Evolutionary conservation across 176 grass and related monocot genomes (phyloP).

Genomic region (Phragmites australis): DNA sequence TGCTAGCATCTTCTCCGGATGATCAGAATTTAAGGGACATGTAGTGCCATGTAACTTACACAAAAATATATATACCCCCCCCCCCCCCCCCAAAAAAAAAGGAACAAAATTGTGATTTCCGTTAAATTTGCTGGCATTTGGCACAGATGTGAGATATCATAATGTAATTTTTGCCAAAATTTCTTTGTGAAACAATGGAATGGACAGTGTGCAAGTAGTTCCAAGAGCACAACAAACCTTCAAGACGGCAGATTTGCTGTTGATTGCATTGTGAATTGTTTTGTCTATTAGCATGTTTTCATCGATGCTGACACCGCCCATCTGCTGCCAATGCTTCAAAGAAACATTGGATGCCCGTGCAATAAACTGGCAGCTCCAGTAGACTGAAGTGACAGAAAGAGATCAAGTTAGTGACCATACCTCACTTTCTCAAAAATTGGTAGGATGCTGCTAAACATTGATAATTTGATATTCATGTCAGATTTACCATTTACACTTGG

Average conservation of each 20-base stretch:
- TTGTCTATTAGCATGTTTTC: slow-evolving; percentile 91
- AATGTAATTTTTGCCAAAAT: not conserved
- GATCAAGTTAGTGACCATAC: not conserved
- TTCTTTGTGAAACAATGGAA: not conserved
- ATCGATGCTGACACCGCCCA: slow-evolving; percentile 82
- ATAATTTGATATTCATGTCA: not conserved
- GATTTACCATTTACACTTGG: slow-evolving; percentile 83
- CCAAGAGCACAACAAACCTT: slow-evolving; percentile 57
- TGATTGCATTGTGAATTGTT: slow-evolving; percentile 76
- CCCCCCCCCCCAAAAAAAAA: not conserved
- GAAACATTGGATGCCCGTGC: slow-evolving; percentile 83
- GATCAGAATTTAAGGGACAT: not conserved
- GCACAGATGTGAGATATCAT: not conserved
- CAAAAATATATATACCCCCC: not conserved
- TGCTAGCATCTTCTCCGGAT: not conserved
- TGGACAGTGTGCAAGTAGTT: slow-evolving; percentile 11
- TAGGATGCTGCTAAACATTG: not conserved
- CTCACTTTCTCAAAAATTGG: not conserved
- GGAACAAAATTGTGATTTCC: not conserved
- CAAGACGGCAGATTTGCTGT: slow-evolving; percentile 74
- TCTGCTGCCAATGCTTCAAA: slow-evolving; percentile 91
- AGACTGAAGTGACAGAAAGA: slow-evolving; percentile 54
- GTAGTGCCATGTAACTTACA: not conserved
- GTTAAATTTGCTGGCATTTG: not conserved
- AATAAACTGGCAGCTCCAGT: slow-evolving; percentile 97